Conservation (phyloP, 768 basidiomycete genomes). For the Pisolithus microcarpus region DNA sequence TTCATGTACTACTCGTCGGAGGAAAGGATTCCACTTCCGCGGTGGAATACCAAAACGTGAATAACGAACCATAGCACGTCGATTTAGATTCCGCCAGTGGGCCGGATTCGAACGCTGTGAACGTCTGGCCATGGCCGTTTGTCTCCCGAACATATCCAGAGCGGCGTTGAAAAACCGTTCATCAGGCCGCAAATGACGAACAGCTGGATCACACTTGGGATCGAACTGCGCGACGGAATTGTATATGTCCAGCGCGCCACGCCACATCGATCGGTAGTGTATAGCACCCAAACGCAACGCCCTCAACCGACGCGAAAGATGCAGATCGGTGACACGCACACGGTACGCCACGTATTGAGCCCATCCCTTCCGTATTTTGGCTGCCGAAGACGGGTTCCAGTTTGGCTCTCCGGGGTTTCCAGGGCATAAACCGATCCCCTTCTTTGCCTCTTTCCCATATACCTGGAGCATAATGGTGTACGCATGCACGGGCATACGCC, state of each 20-base stretch:
- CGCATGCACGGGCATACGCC: constrained; percentile 58
- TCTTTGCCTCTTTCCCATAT: constrained; percentile 43
- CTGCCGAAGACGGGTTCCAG: constrained; percentile 16
- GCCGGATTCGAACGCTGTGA: constrained; percentile 11
- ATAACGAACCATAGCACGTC: constrained; percentile 20
- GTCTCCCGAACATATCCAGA: constrained; percentile 36
- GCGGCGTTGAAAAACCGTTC: constrained; percentile 64
- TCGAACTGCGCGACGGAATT: constrained; percentile 16
- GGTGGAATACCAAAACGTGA: constrained; percentile 20
- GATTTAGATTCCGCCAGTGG: constrained; percentile 26
- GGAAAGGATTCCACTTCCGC: constrained; percentile 25
- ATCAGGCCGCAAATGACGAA: constrained; percentile 43
- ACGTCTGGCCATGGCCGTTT: constrained; percentile 14
- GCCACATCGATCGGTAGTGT: constrained; percentile 33
- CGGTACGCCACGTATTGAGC: constrained; percentile 26
- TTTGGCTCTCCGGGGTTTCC: constrained; percentile 6
- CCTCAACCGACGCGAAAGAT: constrained; percentile 20
- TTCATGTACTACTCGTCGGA: constrained; percentile 32
- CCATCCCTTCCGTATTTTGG: constrained; percentile 27
- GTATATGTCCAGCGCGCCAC: constrained; percentile 25
- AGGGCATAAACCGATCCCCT: constrained; percentile 13
- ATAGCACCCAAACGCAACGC: constrained; percentile 24
- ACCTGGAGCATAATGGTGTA: constrained; percentile 68
- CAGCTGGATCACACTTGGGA: constrained; percentile 18
- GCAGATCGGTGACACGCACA: constrained; percentile 11